Conservation (phyloP, 2,329 filamentous ascomycete genomes). For the Colletotrichum australisinense region DNA sequence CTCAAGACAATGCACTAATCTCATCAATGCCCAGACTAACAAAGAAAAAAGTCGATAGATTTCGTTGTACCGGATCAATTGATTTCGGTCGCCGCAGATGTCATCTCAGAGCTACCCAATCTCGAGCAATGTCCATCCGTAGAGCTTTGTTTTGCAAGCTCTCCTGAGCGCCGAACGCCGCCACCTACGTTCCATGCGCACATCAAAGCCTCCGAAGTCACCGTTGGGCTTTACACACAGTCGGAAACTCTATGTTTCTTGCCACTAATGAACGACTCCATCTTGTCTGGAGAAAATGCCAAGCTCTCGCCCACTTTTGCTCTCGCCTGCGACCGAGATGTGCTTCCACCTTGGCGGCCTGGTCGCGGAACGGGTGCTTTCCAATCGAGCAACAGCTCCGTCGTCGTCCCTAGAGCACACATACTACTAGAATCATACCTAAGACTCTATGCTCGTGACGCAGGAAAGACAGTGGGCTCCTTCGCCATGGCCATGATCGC, state of each 20-base stretch:
- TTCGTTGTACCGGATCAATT: slow-evolving; percentile 39
- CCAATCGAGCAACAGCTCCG: slow-evolving; percentile 14
- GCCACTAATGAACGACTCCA: slow-evolving; percentile 33
- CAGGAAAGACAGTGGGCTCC: slow-evolving; percentile 33
- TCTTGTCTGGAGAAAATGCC: no score
- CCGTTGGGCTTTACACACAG: slow-evolving; percentile 39
- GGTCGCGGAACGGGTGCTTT: slow-evolving; percentile 31
- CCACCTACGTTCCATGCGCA: slow-evolving; percentile 30
- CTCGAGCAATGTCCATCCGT: slow-evolving; percentile 34
- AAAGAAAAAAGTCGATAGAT: slow-evolving; percentile 35
- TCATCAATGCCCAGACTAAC: not conserved
- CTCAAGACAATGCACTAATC: not conserved
- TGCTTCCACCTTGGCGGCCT: slow-evolving; percentile 39
- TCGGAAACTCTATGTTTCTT: slow-evolving; percentile 42
- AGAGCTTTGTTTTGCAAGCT: slow-evolving; percentile 32
- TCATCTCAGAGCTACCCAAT: slow-evolving; percentile 20
- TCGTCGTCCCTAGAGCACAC: slow-evolving; percentile 39
- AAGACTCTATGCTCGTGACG: slow-evolving; percentile 40
- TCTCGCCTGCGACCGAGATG: slow-evolving; percentile 38
- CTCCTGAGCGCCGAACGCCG: slow-evolving; percentile 34
- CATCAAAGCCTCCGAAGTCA: slow-evolving; percentile 36
- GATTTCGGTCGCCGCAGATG: slow-evolving; percentile 25
- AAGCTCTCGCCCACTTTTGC: not conserved
- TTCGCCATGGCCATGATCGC: slow-evolving; percentile 40
- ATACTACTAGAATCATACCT: slow-evolving; percentile 41